Evolutionary conservation across 352 stramenopile genomes (phyloP).

Genomic region (Thraustotheca clavata): DNA sequence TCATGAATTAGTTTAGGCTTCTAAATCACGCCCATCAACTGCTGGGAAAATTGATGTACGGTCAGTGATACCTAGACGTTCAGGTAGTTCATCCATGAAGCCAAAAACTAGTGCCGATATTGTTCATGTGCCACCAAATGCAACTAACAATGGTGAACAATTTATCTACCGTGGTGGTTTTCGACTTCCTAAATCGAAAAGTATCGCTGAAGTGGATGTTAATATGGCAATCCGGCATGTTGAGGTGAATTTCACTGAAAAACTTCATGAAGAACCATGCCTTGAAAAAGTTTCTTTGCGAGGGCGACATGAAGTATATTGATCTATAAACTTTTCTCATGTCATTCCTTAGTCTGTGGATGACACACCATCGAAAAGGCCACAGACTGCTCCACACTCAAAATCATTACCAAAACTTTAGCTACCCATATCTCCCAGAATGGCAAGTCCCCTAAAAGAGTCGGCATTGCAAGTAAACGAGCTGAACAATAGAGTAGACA

Average conservation of each 20-base stretch:
- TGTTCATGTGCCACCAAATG: not conserved
- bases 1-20: not conserved
- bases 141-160: slow-evolving; percentile 5
- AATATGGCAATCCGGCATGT: not conserved
- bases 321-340: too few species aligned
- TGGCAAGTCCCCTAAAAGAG: too few species aligned
- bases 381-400: slow-evolving; percentile 5
- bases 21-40: not conserved
- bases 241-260: not conserved
- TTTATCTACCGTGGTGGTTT: slow-evolving; percentile 14
- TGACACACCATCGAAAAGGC: not conserved
- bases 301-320: not conserved
- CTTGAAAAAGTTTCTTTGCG: slow-evolving; percentile 9
- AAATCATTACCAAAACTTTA: slow-evolving; percentile 12
- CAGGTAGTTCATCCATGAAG: not conserved
- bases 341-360: too few species aligned
- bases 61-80: slow-evolving; percentile 12
- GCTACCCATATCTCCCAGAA: not conserved
- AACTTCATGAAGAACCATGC: not conserved
- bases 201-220: not conserved
- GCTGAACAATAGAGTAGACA: not conserved
- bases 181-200: not conserved
- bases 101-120: not conserved
- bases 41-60: not conserved
- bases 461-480: not conserved